Conservation (phyloP, 495 filamentous ascomycete genomes). For the Evernia prunastri region DNA sequence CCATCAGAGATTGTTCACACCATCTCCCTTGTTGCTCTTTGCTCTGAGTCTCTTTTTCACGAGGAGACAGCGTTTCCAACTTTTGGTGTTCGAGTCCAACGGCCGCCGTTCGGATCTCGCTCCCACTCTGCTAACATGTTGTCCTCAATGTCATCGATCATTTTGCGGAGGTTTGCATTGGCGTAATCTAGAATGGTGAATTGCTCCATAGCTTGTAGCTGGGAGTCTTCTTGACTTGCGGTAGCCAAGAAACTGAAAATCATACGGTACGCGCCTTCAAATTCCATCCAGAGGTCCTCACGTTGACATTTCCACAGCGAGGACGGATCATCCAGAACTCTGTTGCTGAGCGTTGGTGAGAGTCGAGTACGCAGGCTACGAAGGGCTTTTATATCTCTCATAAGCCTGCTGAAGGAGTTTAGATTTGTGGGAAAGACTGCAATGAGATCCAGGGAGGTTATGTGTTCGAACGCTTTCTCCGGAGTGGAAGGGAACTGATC, state of each 20-base stretch:
- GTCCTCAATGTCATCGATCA: too few species aligned
- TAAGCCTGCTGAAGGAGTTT: neutral
- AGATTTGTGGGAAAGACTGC: slow-evolving; percentile 11
- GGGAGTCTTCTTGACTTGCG: too few species aligned
- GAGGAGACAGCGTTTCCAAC: too few species aligned
- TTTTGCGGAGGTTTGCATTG: too few species aligned
- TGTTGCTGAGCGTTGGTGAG: neutral
- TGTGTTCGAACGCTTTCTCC: neutral
- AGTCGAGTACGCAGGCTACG: slow-evolving; percentile 6
- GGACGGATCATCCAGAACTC: neutral
- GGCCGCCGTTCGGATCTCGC: too few species aligned
- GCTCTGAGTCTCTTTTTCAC: too few species aligned
- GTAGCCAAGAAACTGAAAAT: too few species aligned
- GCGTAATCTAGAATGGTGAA: too few species aligned
- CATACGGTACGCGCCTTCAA: neutral
- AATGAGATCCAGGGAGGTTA: slow-evolving; percentile 7
- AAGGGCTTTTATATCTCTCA: neutral
- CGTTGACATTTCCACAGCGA: slow-evolving; percentile 4
- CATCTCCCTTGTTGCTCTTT: too few species aligned
- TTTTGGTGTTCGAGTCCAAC: too few species aligned
- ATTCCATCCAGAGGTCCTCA: slow-evolving; percentile 16
- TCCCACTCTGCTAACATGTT: too few species aligned
- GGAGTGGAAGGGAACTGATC: neutral
- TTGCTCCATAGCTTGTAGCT: too few species aligned
- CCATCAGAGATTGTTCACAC: neutral